phyloP scores from a whole-genome alignment of 805 yeast genomes.

The Candida montana region DNA sequence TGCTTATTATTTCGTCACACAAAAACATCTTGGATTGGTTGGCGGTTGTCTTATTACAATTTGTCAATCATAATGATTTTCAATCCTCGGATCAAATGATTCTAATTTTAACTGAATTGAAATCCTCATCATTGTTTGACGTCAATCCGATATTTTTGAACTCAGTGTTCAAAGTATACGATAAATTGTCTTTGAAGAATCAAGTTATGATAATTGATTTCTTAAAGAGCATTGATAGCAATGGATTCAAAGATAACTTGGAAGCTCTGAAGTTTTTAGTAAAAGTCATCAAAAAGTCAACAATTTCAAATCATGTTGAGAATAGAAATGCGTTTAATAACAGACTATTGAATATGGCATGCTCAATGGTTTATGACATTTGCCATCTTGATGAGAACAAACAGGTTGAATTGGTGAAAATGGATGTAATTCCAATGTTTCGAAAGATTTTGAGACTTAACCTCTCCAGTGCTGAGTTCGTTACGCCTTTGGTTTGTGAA shows the following conservation, averaged over 20 bases:
- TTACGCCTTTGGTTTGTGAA: constrained; percentile 44
- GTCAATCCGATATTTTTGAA: constrained; percentile 39
- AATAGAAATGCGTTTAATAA: constrained; percentile 14
- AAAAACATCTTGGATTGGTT: constrained; percentile 34
- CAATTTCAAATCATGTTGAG: not conserved
- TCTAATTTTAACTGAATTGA: constrained; percentile 27
- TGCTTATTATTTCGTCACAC: constrained; percentile 36
- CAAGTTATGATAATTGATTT: constrained; percentile 36
- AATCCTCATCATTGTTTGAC: constrained; percentile 35
- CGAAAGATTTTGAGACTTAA: constrained; percentile 32
- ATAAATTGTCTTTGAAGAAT: constrained; percentile 27
- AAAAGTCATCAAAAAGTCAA: constrained; percentile 10
- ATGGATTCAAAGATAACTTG: constrained; percentile 8
- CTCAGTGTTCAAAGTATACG: constrained; percentile 37
- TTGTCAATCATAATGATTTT: constrained; percentile 9
- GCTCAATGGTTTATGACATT: constrained; percentile 40
- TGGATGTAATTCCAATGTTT: constrained; percentile 37
- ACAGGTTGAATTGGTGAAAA: constrained; percentile 34
- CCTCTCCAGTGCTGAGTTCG: constrained; percentile 40
- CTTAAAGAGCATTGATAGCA: constrained; percentile 18
- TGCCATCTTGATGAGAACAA: constrained; percentile 39
- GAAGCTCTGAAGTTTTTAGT: constrained; percentile 40
- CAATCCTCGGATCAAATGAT: constrained; percentile 29
- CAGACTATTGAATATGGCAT: constrained; percentile 35
- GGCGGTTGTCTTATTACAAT: constrained; percentile 32